Percentiles rank a stretch among this genome's conserved stretches.
phyloP scores from a whole-genome alignment of 2,329 filamentous ascomycete genomes.

The Metarhizium humberi region DNA sequence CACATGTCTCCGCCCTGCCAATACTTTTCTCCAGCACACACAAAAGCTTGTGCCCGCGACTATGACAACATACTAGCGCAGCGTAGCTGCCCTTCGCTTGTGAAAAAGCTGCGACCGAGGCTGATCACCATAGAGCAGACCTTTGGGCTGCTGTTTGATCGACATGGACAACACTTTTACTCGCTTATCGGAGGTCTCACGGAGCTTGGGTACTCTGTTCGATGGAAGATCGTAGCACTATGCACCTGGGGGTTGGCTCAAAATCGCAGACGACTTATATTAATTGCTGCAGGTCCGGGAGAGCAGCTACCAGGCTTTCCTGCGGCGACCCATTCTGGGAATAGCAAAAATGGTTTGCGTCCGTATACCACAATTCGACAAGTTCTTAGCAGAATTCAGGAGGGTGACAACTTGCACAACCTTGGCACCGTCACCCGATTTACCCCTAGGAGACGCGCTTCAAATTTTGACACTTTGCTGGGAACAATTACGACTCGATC shows the following conservation, averaged over 20 bases:
- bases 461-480: slow-evolving; percentile 37
- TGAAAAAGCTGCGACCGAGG: slow-evolving; percentile 52
- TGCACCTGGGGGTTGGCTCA: slow-evolving; percentile 42
- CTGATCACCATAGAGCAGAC: slow-evolving; percentile 75
- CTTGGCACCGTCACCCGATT: slow-evolving; percentile 17
- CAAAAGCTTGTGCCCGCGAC: slow-evolving; percentile 56
- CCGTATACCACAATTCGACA: slow-evolving; percentile 35
- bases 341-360: slow-evolving; percentile 23
- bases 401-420: slow-evolving; percentile 30
- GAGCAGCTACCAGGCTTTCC: slow-evolving; percentile 62
- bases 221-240: slow-evolving; percentile 54
- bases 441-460: slow-evolving; percentile 23
- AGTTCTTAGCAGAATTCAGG: slow-evolving; percentile 27
- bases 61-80: slow-evolving; percentile 57
- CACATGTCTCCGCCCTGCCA: slow-evolving; percentile 76
- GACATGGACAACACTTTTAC: slow-evolving; percentile 47
- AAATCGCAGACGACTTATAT: slow-evolving; percentile 40
- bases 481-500: slow-evolving; percentile 58
- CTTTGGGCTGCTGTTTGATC: slow-evolving; percentile 49
- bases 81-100: slow-evolving; percentile 42
- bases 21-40: slow-evolving; percentile 65
- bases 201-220: slow-evolving; percentile 55
- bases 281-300: slow-evolving; percentile 56
- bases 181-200: slow-evolving; percentile 56
- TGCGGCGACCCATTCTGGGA: slow-evolving; percentile 43